phyloP scores from a whole-genome alignment of 2,329 filamentous ascomycete genomes.

The Aureobasidium uvarum region DNA sequence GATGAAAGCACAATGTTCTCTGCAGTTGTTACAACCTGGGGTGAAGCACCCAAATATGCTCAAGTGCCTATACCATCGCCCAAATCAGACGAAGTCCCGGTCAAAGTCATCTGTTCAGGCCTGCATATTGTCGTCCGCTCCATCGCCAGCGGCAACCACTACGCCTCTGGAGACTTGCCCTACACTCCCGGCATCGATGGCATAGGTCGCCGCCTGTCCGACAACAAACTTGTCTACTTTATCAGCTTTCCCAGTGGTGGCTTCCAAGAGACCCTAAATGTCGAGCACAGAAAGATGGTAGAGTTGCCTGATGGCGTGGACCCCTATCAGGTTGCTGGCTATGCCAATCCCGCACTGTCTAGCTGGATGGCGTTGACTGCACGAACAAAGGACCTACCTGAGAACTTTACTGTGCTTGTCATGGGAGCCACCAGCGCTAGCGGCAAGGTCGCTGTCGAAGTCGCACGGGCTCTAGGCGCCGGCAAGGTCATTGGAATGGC shows the following conservation, averaged over 20 bases:
- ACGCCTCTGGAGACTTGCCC: conserved; percentile 51
- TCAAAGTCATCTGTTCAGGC: conserved; percentile 55
- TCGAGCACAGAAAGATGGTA: conserved; percentile 43
- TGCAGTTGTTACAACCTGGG: conserved; percentile 46
- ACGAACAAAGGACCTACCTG: conserved; percentile 44
- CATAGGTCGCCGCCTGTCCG: conserved; percentile 46
- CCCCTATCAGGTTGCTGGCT: conserved; percentile 52
- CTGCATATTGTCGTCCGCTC: conserved; percentile 56
- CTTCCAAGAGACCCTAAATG: conserved; percentile 52
- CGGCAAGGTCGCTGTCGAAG: conserved; percentile 52
- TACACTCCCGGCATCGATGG: conserved; percentile 56
- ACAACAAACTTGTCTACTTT: conserved; percentile 54
- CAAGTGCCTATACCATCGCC: conserved; percentile 34
- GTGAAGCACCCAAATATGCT: conserved; percentile 38
- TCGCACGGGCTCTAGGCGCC: conserved; percentile 52
- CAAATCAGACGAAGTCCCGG: conserved; percentile 43
- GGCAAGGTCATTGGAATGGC: conserved; percentile 53
- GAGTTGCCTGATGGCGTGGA: conserved; percentile 50
- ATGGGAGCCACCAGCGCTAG: conserved; percentile 55
- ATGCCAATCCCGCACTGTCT: conserved; percentile 56
- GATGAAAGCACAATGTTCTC: conserved; percentile 38
- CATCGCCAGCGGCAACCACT: conserved; percentile 56
- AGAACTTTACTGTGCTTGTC: conserved; percentile 52
- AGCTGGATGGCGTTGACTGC: conserved; percentile 58
- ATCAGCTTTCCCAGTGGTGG: conserved; percentile 42